These are phyloP conservation scores for Gentiana dahurica DNA, from an alignment of 257 asterid species.

Conservation along the genomic window DNA sequence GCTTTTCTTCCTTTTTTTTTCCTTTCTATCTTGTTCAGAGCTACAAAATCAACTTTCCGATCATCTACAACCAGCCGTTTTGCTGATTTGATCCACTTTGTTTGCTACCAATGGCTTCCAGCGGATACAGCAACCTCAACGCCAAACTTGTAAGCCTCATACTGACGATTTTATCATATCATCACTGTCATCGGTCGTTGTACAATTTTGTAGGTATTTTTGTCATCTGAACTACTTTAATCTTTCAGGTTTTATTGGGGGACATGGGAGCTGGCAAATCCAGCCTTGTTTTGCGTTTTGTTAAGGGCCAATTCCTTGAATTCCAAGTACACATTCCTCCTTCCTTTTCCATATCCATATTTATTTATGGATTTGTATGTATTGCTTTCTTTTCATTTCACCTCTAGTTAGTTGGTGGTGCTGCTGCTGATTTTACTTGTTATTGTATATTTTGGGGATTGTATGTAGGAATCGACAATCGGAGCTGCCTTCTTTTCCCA, in stretches of 20 bases:
- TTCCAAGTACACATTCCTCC: constrained; percentile 39
- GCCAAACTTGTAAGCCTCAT: constrained; percentile 59
- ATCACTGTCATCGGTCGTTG: no score
- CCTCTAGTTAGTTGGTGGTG: not conserved
- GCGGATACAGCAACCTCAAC: constrained; percentile 59
- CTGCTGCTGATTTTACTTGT: not conserved
- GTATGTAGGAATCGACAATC: constrained; percentile 76
- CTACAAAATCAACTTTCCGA: not conserved
- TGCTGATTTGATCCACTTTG: not conserved
- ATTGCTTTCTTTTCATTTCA: not conserved
- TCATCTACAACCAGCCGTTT: not conserved
- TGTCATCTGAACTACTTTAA: not conserved
- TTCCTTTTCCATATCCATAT: not conserved
- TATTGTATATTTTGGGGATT: not conserved
- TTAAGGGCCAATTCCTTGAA: constrained; percentile 87
- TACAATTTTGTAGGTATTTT: not conserved
- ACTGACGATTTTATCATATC: not conserved
- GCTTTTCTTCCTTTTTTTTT: no score
- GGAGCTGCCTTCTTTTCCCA: constrained; percentile 97
- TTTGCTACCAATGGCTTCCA: constrained; percentile 29
- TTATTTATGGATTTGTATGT: not conserved
- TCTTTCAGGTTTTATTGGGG: constrained; percentile 67
- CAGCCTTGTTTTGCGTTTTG: constrained; percentile 82
- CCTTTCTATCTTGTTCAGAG: no score
- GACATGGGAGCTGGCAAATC: constrained; percentile 99